Conservation (phyloP, 768 basidiomycete genomes). For the Leccinum incarnatum region DNA sequence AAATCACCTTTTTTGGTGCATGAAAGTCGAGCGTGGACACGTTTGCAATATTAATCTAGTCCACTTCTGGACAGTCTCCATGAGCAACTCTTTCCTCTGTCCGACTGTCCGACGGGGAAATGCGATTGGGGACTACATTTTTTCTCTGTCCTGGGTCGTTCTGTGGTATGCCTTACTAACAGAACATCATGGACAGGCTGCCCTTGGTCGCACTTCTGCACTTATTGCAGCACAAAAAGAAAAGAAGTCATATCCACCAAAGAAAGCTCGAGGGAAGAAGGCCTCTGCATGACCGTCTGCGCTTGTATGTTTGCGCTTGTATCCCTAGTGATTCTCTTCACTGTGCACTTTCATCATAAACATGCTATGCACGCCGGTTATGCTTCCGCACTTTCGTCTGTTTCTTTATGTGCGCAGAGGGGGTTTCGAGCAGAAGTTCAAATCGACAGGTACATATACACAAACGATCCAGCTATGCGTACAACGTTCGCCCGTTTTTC, state of each 20-base stretch:
- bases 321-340: constrained; percentile 21
- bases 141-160: constrained; percentile 3
- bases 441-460: constrained; percentile 23
- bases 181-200: constrained; percentile 45
- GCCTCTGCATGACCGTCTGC: constrained; percentile 21
- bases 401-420: background rate
- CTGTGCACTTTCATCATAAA: constrained; percentile 24
- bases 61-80: constrained; percentile 23
- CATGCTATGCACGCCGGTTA: constrained; percentile 6
- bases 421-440: constrained; percentile 2
- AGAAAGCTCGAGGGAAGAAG: constrained; percentile 76
- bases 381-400: background rate
- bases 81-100: constrained; percentile 27
- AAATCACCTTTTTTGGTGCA: constrained; percentile 50
- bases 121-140: constrained; percentile 25
- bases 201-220: constrained; percentile 74
- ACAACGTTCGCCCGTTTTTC: constrained; percentile 2
- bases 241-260: constrained; percentile 62
- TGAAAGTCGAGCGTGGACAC: constrained; percentile 93
- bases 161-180: constrained; percentile 50
- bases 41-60: constrained; percentile 69
- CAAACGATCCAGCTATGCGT: constrained; percentile 1
- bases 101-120: constrained; percentile 31
- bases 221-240: constrained; percentile 67
- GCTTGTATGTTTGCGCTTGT: constrained; percentile 27